Percentiles rank a stretch among this genome's conserved stretches.
These are phyloP conservation scores for Poa annua DNA, from an alignment of 176 grass and related monocot genomes.

Conservation along the genomic window DNA sequence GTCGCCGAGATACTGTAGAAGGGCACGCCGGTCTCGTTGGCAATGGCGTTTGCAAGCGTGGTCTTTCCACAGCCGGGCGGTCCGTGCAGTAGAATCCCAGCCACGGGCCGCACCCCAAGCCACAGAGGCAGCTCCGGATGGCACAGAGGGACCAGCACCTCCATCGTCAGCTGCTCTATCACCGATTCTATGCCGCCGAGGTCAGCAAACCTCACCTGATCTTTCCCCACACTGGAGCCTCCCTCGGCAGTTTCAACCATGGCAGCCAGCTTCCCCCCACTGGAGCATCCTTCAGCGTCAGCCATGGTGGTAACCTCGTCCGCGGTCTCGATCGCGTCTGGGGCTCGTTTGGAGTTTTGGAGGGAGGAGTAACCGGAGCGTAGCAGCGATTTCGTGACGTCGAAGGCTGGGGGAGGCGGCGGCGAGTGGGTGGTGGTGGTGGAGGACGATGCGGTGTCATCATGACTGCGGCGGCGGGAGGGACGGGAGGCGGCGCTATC, in stretches of 20 bases:
- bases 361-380: conserved; percentile 51
- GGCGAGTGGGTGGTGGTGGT: conserved; percentile 41
- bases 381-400: conserved; percentile 65
- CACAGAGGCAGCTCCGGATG: conserved; percentile 65
- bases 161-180: conserved; percentile 77
- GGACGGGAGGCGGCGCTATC: conserved; percentile 1
- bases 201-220: conserved; percentile 56
- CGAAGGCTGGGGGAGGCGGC: conserved; percentile 35
- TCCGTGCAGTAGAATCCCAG: conserved; percentile 78
- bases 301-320: too few species aligned
- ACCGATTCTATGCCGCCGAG: conserved; percentile 72
- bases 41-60: conserved; percentile 79
- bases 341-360: conserved; percentile 32
- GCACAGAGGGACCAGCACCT: conserved; percentile 76
- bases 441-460: conserved; percentile 38
- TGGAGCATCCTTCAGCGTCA: too few species aligned
- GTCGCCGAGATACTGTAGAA: conserved; percentile 80
- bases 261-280: neutral
- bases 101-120: conserved; percentile 74
- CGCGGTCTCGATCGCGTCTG: too few species aligned
- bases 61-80: conserved; percentile 90
- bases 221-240: conserved; percentile 10
- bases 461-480: conserved; percentile 18
- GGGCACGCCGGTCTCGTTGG: conserved; percentile 75
- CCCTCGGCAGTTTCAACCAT: neutral